phyloP scores from a whole-genome alignment of 257 asterid genomes.

The Verbascum thapsus region DNA sequence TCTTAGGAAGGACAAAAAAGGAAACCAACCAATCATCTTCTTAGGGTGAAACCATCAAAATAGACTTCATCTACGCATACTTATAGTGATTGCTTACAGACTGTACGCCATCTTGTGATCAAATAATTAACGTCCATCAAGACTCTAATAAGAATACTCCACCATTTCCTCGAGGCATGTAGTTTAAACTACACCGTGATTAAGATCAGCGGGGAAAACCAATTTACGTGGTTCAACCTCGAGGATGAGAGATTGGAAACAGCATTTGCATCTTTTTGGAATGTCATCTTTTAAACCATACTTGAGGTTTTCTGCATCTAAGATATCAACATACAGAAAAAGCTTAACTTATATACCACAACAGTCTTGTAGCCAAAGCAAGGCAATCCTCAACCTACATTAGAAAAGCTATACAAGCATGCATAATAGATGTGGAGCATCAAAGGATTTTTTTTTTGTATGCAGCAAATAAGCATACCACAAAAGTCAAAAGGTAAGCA shows the following conservation, averaged over 20 bases:
- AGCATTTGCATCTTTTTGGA: background rate
- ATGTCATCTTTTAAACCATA: constrained; percentile 5
- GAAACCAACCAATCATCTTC: background rate
- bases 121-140: background rate
- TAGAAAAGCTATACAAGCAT: constrained; percentile 10
- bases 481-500: background rate
- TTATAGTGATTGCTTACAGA: background rate
- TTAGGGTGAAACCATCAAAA: background rate
- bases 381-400: background rate
- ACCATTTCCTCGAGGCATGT: background rate
- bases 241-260: background rate
- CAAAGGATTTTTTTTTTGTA: background rate
- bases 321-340: background rate
- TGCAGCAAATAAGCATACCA: background rate
- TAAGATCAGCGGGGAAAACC: background rate
- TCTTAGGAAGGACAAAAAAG: background rate
- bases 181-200: background rate
- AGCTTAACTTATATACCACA: constrained; percentile 2
- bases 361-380: background rate
- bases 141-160: background rate
- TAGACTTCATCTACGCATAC: background rate
- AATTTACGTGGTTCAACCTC: constrained; percentile 12
- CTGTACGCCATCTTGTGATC: background rate
- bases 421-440: constrained; percentile 8
- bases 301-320: constrained; percentile 1